Base-by-base conservation (phyloP, 495 filamentous ascomycete species). In the Aspergillus conjunctus region DNA sequence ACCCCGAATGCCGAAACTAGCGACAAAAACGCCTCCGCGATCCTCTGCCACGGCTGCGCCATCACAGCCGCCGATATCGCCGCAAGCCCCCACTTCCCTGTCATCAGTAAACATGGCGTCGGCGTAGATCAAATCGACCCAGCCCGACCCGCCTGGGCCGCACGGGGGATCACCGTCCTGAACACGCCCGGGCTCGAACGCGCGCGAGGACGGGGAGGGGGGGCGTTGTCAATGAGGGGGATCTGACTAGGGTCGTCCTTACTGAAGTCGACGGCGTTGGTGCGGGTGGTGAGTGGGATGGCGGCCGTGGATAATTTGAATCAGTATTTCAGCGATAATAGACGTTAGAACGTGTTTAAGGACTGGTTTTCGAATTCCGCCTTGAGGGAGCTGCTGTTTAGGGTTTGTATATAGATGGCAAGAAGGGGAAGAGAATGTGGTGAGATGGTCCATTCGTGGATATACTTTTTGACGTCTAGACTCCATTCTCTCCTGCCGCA, bases 161-260 rank as follows among this genome's bases (percentile, higher is more conserved):
- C 75, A 37, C 72, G 77, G 3, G 77, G 78, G 0, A 75, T 86
- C 54, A 68, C 68, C 3, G 76, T 86, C 7, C 69, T 68, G 41
- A 83, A 84, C 68, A 79, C 78, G 0, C 82, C 82, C 14, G 77
- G 74, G 15, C n/a, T 80, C 79, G 7, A 77, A 77, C 51, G 64
- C 69, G 10, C 63, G 67, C 18, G 63, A 70, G 33, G 74, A 75
- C 18, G 74, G 72, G 1, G 74, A 77, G 85, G 3, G 84, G 85
- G 6, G 85, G 84, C 0, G 81, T 86, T 52, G 78, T 87, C 11
- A 77, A 85, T 45, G 85, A 87, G 63, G 60, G 51, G 1, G 83
- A 79, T 21, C 63, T 87, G 0, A 69, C 79, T 1, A 64, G 69
- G 14, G n/a, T n/a, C n/a, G 84, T 80, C 3, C 67, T 87, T 6